Conservation (phyloP, 768 basidiomycete genomes). For the Neoboletus subvelutipes region DNA sequence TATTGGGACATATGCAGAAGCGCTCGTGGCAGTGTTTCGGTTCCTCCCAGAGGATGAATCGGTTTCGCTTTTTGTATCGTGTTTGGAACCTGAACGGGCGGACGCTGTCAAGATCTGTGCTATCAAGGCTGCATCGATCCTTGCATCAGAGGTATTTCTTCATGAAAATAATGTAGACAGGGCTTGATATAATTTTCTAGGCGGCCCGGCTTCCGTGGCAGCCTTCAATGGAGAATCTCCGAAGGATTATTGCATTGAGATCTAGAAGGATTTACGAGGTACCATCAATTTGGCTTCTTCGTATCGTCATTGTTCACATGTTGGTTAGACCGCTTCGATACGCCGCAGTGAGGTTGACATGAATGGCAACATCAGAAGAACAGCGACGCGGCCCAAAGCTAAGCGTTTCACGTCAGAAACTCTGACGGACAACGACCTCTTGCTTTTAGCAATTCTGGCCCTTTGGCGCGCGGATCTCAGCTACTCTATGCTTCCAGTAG, state of each 20-base stretch:
- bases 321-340: slow-evolving; percentile 44
- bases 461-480: slow-evolving; percentile 60
- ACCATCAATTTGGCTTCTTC: slow-evolving; percentile 15
- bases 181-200: slow-evolving; percentile 34
- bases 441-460: slow-evolving; percentile 66
- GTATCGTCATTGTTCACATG: slow-evolving; percentile 9
- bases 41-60: slow-evolving; percentile 66
- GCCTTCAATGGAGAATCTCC: slow-evolving; percentile 48
- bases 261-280: slow-evolving; percentile 60
- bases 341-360: slow-evolving; percentile 63
- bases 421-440: slow-evolving; percentile 64
- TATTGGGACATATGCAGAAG: slow-evolving; percentile 73
- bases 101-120: slow-evolving; percentile 80
- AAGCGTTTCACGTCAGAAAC: slow-evolving; percentile 58
- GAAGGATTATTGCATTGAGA: slow-evolving; percentile 44
- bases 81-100: slow-evolving; percentile 74
- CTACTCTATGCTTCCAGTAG: slow-evolving; percentile 53
- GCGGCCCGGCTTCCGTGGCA: slow-evolving; percentile 57
- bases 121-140: slow-evolving; percentile 67
- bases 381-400: slow-evolving; percentile 57
- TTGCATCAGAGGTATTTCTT: slow-evolving; percentile 60
- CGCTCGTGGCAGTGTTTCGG: slow-evolving; percentile 68
- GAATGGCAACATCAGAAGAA: slow-evolving; percentile 52
- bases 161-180: not conserved
- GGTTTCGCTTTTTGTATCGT: slow-evolving; percentile 56